Percentiles rank a stretch among this genome's conserved stretches.
Conservation (phyloP, 176 grass and related monocot species). For the Avena eriantha region DNA sequence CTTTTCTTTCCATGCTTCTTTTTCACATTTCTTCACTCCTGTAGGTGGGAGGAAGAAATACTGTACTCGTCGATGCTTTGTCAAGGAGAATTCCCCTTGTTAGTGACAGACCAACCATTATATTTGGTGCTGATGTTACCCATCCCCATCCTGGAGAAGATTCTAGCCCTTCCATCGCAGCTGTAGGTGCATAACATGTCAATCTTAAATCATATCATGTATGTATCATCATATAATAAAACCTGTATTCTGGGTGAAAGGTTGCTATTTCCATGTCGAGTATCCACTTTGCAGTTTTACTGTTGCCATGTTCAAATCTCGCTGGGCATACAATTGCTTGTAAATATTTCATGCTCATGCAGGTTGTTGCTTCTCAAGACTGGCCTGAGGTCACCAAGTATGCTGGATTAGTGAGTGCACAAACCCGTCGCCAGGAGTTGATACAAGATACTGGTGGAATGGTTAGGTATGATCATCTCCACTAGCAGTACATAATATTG, state of each 20-base stretch:
- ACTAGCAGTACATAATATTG: constrained; percentile 12
- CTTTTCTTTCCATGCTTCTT: not conserved
- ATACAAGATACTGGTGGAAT: constrained; percentile 73
- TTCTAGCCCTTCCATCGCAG: constrained; percentile 75
- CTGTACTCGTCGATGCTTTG: constrained; percentile 64
- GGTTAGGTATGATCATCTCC: constrained; percentile 58
- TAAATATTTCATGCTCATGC: constrained; percentile 3
- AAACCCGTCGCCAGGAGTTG: constrained; percentile 66
- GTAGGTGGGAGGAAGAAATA: constrained; percentile 77
- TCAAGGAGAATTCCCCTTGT: constrained; percentile 64
- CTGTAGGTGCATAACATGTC: constrained; percentile 53
- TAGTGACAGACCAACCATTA: constrained; percentile 66
- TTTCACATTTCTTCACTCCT: constrained; percentile 29
- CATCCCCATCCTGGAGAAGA: constrained; percentile 82
- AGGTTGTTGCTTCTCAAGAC: constrained; percentile 86
- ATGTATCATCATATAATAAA: constrained; percentile 24
- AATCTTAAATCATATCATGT: constrained; percentile 22
- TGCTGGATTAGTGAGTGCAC: constrained; percentile 71
- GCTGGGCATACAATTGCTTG: not conserved
- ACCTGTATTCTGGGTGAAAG: constrained; percentile 13
- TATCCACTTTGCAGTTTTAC: not conserved
- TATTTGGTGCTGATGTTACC: constrained; percentile 79
- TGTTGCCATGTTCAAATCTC: not conserved
- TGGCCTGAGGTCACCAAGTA: constrained; percentile 81
- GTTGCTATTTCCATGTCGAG: not conserved